These are phyloP conservation scores for Geosiphon pyriformis DNA, from an alignment of 192 early-diverging fungal species.

Conservation along the genomic window DNA sequence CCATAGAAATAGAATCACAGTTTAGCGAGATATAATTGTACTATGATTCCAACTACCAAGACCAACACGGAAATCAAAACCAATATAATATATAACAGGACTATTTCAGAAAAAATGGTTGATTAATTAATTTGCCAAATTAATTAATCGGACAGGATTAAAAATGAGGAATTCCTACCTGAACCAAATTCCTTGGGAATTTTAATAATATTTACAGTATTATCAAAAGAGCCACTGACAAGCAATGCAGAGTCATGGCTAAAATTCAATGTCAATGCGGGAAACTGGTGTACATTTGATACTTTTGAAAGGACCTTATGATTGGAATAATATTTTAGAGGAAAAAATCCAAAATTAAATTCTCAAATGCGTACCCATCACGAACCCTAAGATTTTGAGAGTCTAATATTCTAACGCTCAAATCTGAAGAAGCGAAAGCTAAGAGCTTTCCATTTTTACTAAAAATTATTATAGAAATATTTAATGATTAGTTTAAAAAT, in stretches of 20 bases:
- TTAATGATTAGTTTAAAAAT: neutral
- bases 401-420: constrained; percentile 62
- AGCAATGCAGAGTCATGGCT: constrained; percentile 57
- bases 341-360: constrained; percentile 4
- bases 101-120: too few species aligned
- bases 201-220: constrained; percentile 52
- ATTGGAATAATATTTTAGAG: constrained; percentile 6
- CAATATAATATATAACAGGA: too few species aligned
- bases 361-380: neutral
- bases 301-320: constrained; percentile 51
- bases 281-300: constrained; percentile 69
- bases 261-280: constrained; percentile 73
- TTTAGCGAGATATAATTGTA: too few species aligned
- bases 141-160: too few species aligned
- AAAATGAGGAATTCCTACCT: constrained; percentile 24
- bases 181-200: constrained; percentile 49
- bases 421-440: constrained; percentile 68
- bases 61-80: too few species aligned
- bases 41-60: too few species aligned
- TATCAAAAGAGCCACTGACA: constrained; percentile 80
- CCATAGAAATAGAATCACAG: too few species aligned
- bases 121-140: too few species aligned
- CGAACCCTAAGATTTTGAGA: constrained; percentile 50
- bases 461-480: constrained; percentile 22
- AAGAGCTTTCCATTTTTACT: constrained; percentile 67